Percentiles rank a stretch among this genome's conserved stretches.
These are phyloP conservation scores for Malassezia slooffiae DNA, from an alignment of 1,284 basidiomycete species.

Conservation along the genomic window DNA sequence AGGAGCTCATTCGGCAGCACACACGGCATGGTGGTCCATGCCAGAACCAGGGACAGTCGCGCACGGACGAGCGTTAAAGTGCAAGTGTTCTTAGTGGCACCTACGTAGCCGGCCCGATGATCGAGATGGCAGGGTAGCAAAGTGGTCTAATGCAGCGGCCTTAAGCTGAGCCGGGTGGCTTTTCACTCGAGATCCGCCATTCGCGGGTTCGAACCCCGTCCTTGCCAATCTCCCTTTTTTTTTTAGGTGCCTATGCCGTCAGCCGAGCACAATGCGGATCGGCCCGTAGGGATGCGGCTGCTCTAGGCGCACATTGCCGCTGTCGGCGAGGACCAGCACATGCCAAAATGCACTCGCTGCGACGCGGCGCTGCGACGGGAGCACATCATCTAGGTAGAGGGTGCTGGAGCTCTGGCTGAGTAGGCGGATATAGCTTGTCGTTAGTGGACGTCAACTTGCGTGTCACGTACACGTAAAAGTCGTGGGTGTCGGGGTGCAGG, in stretches of 20 bases:
- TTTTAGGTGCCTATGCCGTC: not conserved
- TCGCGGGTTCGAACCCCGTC: slow-evolving; percentile 21
- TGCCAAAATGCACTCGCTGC: slow-evolving; percentile 9
- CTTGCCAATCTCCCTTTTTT: slow-evolving; percentile 12
- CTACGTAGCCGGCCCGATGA: not conserved
- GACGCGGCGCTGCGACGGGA: slow-evolving; percentile 6
- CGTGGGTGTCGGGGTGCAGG: slow-evolving; percentile 5
- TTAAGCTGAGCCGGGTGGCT: slow-evolving; percentile 11
- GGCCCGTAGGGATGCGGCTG: not conserved
- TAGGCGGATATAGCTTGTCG: slow-evolving; percentile 7
- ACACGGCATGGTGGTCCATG: not conserved
- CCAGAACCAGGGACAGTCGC: not conserved
- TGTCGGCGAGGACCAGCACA: slow-evolving; percentile 3
- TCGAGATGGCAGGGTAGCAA: slow-evolving; percentile 19
- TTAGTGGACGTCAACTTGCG: no score
- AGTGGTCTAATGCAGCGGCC: slow-evolving; percentile 22
- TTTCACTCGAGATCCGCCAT: slow-evolving; percentile 14
- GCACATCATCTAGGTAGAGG: not conserved
- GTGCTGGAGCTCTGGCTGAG: not conserved
- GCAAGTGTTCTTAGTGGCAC: not conserved
- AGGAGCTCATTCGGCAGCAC: slow-evolving; percentile 11
- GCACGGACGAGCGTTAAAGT: not conserved
- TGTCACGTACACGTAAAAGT: slow-evolving; percentile 9
- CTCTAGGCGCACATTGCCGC: not conserved
- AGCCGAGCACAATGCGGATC: not conserved